phyloP scores from a whole-genome alignment of 208 protist species.

The Trypanosoma congolense region DNA sequence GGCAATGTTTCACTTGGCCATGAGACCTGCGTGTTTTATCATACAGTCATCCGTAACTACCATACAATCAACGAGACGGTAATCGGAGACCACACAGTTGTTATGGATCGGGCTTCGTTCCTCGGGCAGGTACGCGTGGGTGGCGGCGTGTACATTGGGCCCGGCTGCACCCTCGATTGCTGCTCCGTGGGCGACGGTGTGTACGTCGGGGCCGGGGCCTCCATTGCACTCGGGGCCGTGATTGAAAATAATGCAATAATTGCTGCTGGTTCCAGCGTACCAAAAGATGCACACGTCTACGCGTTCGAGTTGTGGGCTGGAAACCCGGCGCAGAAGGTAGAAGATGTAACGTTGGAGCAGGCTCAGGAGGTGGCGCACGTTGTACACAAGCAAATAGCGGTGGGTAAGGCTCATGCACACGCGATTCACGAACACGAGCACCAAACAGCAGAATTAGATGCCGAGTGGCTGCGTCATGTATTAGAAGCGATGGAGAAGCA shows the following conservation, averaged over 20 bases:
- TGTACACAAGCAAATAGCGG: conserved; percentile 54
- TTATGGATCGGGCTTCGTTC: conserved; percentile 83
- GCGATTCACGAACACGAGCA: conserved; percentile 75
- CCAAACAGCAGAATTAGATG: conserved; percentile 57
- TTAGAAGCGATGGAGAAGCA: conserved; percentile 69
- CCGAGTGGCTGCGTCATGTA: conserved; percentile 60
- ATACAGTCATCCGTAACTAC: conserved; percentile 83
- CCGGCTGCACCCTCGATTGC: conserved; percentile 72
- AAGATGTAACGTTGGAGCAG: conserved; percentile 74
- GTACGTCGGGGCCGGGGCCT: conserved; percentile 78
- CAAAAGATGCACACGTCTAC: conserved; percentile 80
- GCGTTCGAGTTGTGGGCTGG: conserved; percentile 89
- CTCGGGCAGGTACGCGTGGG: conserved; percentile 77
- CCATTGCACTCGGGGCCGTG: conserved; percentile 73
- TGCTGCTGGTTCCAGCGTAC: conserved; percentile 72
- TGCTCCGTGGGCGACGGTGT: conserved; percentile 79
- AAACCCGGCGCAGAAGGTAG: conserved; percentile 81
- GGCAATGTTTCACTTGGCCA: conserved; percentile 84
- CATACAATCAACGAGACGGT: conserved; percentile 54
- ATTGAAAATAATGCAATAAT: conserved; percentile 85
- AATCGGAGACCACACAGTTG: conserved; percentile 71
- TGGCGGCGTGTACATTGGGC: conserved; percentile 54
- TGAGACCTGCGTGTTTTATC: conserved; percentile 83
- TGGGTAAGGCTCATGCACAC: conserved; percentile 47
- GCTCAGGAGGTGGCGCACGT: conserved; percentile 54